Conservation (phyloP, 805 yeast species). For the Wickerhamomyces xylosicus region DNA sequence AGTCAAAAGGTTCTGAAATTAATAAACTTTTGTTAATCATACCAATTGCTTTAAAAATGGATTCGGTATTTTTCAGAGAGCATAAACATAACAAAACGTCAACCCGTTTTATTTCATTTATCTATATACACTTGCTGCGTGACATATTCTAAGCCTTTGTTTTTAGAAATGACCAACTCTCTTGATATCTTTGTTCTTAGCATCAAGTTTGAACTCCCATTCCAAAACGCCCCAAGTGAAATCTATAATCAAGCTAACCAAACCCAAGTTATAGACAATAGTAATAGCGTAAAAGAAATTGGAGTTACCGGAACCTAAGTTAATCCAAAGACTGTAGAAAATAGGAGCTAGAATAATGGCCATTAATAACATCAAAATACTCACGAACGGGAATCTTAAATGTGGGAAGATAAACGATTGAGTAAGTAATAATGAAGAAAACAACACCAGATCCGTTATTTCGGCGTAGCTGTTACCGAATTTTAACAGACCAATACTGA, state of each 20-base stretch:
- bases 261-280: conserved; percentile 63
- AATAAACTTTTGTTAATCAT: too few relatives aligned
- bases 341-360: conserved; percentile 70
- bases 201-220: conserved; percentile 5
- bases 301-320: conserved; percentile 88
- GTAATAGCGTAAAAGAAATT: conserved; percentile 95
- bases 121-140: too few relatives aligned
- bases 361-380: conserved; percentile 42
- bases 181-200: neutral
- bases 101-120: too few relatives aligned
- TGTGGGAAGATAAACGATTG: conserved; percentile 32
- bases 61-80: too few relatives aligned
- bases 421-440: conserved; percentile 37
- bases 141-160: too few relatives aligned
- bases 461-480: conserved; percentile 83
- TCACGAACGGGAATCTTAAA: conserved; percentile 35
- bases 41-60: too few relatives aligned
- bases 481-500: conserved; percentile 40
- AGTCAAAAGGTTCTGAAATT: too few relatives aligned
- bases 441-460: conserved; percentile 60
- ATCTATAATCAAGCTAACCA: conserved; percentile 61
- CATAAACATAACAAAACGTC: too few relatives aligned
- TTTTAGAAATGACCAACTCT: neutral
- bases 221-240: conserved; percentile 56
- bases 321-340: conserved; percentile 91